Evolutionary conservation across 1,139 yeast genomes (phyloP).

Genomic region (Saccharomyces hybrid): DNA sequence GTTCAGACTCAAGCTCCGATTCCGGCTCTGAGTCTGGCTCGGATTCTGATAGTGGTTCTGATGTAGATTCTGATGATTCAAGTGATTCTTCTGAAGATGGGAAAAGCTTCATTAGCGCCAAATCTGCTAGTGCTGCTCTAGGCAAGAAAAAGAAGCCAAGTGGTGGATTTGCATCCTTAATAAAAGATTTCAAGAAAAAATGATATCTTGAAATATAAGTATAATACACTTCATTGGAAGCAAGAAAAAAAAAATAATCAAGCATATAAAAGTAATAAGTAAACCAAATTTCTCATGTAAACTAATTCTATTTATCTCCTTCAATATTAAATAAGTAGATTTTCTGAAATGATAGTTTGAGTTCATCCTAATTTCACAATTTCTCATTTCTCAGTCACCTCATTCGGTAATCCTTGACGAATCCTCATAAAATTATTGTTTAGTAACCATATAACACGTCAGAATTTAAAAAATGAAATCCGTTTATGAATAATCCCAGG

Average conservation of each 20-base stretch:
- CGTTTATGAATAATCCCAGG: too few species aligned
- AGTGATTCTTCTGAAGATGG: slow-evolving; percentile 19
- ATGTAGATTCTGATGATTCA: slow-evolving; percentile 13
- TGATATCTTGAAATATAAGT: slow-evolving; percentile 5
- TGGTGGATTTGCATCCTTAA: slow-evolving; percentile 46
- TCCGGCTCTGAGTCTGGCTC: slow-evolving; percentile 22
- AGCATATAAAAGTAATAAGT: not conserved
- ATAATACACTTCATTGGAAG: not conserved
- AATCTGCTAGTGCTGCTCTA: slow-evolving; percentile 35
- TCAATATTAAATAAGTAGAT: not conserved
- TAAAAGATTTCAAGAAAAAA: slow-evolving; percentile 42
- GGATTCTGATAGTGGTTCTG: slow-evolving; percentile 13
- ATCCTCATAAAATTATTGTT: not conserved
- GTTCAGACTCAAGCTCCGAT: slow-evolving; percentile 20
- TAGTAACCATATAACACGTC: not conserved
- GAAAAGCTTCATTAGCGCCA: slow-evolving; percentile 35
- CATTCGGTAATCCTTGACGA: too few species aligned
- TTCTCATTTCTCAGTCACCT: too few species aligned
- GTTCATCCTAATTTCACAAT: too few species aligned
- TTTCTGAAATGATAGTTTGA: too few species aligned
- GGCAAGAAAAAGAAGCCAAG: slow-evolving; percentile 35
- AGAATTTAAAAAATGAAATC: too few species aligned
- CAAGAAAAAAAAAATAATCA: not conserved
- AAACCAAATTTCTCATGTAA: not conserved
- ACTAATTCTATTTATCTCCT: not conserved